These are phyloP conservation scores for Botrytis porri DNA, from an alignment of 2,329 filamentous ascomycete genomes.

Conservation along the genomic window DNA sequence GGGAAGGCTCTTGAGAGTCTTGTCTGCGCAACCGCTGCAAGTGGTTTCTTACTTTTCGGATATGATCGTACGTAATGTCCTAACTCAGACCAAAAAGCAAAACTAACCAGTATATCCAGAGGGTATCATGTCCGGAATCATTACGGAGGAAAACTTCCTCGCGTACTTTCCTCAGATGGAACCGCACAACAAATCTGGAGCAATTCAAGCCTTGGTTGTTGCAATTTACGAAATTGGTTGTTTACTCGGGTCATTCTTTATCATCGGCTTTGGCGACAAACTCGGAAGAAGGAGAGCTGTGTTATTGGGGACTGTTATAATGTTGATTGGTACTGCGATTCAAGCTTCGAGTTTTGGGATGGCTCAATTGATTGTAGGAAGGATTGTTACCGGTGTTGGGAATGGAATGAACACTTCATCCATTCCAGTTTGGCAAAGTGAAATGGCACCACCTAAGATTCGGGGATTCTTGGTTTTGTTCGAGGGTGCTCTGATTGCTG, in stretches of 20 bases:
- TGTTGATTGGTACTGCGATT: slow-evolving; percentile 53
- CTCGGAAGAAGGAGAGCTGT: slow-evolving; percentile 57
- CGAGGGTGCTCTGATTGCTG: slow-evolving; percentile 56
- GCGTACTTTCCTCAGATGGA: slow-evolving; percentile 25
- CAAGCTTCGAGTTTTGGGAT: slow-evolving; percentile 45
- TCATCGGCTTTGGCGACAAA: slow-evolving; percentile 53
- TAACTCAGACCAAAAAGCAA: neutral
- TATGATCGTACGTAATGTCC: slow-evolving; percentile 20
- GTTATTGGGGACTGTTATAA: slow-evolving; percentile 54
- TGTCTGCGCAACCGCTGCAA: slow-evolving; percentile 20
- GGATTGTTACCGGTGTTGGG: slow-evolving; percentile 49
- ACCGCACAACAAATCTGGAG: slow-evolving; percentile 28
- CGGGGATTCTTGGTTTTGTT: slow-evolving; percentile 61
- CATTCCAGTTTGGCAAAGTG: slow-evolving; percentile 59
- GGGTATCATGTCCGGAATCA: slow-evolving; percentile 34
- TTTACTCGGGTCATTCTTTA: slow-evolving; percentile 55
- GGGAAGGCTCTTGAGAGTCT: slow-evolving; percentile 19
- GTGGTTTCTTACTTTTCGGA: slow-evolving; percentile 21
- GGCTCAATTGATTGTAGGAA: slow-evolving; percentile 53
- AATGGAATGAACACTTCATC: slow-evolving; percentile 50
- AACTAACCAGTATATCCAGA: neutral
- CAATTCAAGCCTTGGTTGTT: slow-evolving; percentile 48
- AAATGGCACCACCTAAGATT: slow-evolving; percentile 55
- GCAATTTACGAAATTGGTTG: slow-evolving; percentile 60
- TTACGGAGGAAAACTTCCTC: slow-evolving; percentile 52